Conservation (phyloP, 257 asterid species). For the Voacanga thouarsii region DNA sequence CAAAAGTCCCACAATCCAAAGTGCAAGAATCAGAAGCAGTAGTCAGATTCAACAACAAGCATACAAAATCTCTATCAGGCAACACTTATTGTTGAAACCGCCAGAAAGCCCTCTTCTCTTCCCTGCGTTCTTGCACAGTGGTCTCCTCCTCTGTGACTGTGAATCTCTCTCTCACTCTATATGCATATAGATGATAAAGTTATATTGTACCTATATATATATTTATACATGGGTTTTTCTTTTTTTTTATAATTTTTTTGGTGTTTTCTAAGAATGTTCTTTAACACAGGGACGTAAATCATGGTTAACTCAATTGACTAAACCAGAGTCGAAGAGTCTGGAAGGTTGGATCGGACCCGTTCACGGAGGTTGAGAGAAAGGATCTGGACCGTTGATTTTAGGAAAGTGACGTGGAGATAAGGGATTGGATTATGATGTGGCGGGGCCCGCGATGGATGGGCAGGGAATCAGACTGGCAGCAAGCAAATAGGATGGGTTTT, state of each 20-base stretch:
- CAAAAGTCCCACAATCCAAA: conserved; percentile 33
- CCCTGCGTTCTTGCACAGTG: conserved; percentile 7
- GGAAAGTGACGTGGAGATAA: conserved; percentile 38
- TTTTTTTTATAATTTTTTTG: neutral
- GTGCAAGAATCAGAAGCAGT: conserved; percentile 10
- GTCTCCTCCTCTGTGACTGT: conserved; percentile 18
- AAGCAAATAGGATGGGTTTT: conserved; percentile 33
- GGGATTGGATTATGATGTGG: conserved; percentile 52
- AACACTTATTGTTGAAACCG: conserved; percentile 18
- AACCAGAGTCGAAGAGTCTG: conserved; percentile 43
- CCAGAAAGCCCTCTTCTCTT: conserved; percentile 24
- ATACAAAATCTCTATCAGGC: neutral
- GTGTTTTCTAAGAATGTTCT: conserved; percentile 10
- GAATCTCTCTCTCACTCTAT: conserved; percentile 18
- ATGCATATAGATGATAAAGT: conserved; percentile 3
- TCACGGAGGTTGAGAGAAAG: neutral
- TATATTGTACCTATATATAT: conserved; percentile 16
- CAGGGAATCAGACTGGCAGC: conserved; percentile 19
- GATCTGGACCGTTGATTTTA: neutral
- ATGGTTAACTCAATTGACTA: conserved; percentile 28
- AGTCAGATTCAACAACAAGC: conserved; percentile 30
- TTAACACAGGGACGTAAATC: conserved; percentile 16
- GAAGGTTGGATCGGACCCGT: conserved; percentile 33
- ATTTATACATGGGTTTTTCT: conserved; percentile 6
- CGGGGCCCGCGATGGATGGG: conserved; percentile 19